phyloP scores from a whole-genome alignment of 139 green algal genomes.

The Mychonastes homosphaera region DNA sequence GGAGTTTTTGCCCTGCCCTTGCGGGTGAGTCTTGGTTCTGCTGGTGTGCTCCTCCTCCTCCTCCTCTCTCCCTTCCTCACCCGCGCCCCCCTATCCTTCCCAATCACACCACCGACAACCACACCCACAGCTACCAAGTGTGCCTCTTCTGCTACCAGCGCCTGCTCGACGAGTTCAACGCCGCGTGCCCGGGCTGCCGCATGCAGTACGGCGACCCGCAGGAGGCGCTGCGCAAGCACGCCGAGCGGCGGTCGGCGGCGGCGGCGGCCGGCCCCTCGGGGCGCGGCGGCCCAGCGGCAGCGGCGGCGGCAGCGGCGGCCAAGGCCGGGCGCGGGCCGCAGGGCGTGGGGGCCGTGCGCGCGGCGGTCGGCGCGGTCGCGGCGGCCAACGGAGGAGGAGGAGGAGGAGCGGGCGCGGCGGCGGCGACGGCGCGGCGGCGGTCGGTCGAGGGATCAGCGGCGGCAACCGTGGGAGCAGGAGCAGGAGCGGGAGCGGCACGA shows the following conservation, averaged over 20 bases:
- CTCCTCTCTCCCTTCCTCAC: background rate
- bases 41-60: background rate
- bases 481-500: slow-evolving; percentile 4
- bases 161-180: slow-evolving; percentile 35
- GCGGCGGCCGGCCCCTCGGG: background rate
- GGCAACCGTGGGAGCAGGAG: slow-evolving; percentile 8
- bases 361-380: background rate
- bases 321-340: background rate
- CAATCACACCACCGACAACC: background rate
- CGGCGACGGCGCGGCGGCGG: slow-evolving; percentile 1
- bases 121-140: slow-evolving; percentile 32
- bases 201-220: slow-evolving; percentile 28
- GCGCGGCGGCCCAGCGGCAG: background rate
- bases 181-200: slow-evolving; percentile 36
- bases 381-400: slow-evolving; percentile 3
- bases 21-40: slow-evolving; percentile 31
- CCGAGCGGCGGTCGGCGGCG: background rate
- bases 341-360: background rate
- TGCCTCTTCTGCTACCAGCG: slow-evolving; percentile 49
- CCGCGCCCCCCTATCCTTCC: background rate
- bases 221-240: slow-evolving; percentile 9
- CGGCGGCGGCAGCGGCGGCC: background rate
- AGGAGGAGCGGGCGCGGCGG: background rate
- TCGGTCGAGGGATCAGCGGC: background rate
- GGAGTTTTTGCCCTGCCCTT: slow-evolving; percentile 39